Percentiles rank a stretch among this genome's conserved stretches.
These are phyloP conservation scores for Scheffersomyces parashehatae DNA, from an alignment of 1,139 yeast species.

Conservation along the genomic window DNA sequence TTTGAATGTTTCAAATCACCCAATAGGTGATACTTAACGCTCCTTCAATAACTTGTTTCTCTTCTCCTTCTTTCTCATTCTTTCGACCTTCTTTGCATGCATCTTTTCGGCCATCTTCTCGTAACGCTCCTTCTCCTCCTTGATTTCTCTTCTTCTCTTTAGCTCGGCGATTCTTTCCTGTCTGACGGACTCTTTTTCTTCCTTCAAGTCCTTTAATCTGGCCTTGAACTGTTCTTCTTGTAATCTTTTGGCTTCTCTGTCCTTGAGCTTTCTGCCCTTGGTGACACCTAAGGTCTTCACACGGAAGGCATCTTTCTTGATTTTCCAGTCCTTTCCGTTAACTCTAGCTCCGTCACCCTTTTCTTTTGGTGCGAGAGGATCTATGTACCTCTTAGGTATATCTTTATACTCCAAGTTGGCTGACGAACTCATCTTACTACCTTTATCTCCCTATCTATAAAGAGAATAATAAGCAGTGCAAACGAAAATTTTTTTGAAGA, in stretches of 20 bases:
- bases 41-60: slow-evolving; percentile 78
- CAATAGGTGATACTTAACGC: slow-evolving; percentile 31
- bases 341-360: slow-evolving; percentile 25
- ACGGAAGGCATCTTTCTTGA: slow-evolving; percentile 27
- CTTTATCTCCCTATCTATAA: too few relatives aligned
- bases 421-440: slow-evolving; percentile 9
- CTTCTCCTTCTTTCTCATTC: slow-evolving; percentile 79
- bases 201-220: slow-evolving; percentile 56
- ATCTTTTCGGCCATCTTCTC: slow-evolving; percentile 69
- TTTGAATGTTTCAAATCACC: background rate
- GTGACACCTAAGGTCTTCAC: slow-evolving; percentile 19
- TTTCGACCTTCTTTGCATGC: slow-evolving; percentile 78
- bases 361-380: slow-evolving; percentile 23
- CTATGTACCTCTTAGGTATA: slow-evolving; percentile 23
- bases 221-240: slow-evolving; percentile 50
- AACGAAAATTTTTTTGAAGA: background rate
- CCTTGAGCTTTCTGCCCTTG: slow-evolving; percentile 18
- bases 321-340: slow-evolving; percentile 30
- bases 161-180: slow-evolving; percentile 51
- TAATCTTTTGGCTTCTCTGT: slow-evolving; percentile 37
- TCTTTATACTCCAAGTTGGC: slow-evolving; percentile 12
- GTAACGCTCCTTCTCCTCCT: slow-evolving; percentile 74
- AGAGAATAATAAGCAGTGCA: too few relatives aligned
- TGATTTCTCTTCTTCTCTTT: slow-evolving; percentile 66
- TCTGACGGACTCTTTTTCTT: slow-evolving; percentile 60